These are phyloP conservation scores for Phytophthora boehmeriae DNA, from an alignment of 352 stramenopile genomes.

Conservation along the genomic window DNA sequence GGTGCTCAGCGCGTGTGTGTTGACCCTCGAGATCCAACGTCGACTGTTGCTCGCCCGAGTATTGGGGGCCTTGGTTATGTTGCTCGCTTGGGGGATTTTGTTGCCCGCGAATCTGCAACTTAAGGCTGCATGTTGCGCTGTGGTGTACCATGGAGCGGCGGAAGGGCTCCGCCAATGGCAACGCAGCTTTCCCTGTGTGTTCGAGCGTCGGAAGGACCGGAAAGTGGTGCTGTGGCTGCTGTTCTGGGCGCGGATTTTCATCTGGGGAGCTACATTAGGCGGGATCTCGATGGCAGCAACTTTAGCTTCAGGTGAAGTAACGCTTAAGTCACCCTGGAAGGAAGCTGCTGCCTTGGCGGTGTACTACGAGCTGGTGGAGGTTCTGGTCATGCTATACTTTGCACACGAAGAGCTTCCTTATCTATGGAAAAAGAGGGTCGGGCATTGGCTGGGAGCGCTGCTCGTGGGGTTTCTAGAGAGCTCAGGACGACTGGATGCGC, in stretches of 20 bases:
- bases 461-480: constrained; percentile 38
- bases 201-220: constrained; percentile 34
- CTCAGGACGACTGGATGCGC: constrained; percentile 21
- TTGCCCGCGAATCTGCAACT: constrained; percentile 45
- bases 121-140: constrained; percentile 47
- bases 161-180: constrained; percentile 44
- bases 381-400: constrained; percentile 68
- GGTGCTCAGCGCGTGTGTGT: constrained; percentile 44
- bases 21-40: constrained; percentile 74
- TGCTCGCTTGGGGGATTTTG: constrained; percentile 40
- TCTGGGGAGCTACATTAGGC: constrained; percentile 60
- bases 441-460: constrained; percentile 42
- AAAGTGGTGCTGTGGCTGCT: constrained; percentile 54
- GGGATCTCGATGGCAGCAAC: constrained; percentile 20
- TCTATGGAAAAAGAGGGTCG: constrained; percentile 42
- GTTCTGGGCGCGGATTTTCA: constrained; percentile 67
- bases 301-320: constrained; percentile 1
- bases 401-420: constrained; percentile 46
- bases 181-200: constrained; percentile 40
- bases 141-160: constrained; percentile 46
- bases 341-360: constrained; percentile 25
- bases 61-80: constrained; percentile 42
- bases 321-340: constrained; percentile 7
- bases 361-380: constrained; percentile 58
- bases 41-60: constrained; percentile 48